Base-by-base conservation (phyloP, 2,329 filamentous ascomycete species). In the Cytospora leucostoma region DNA sequence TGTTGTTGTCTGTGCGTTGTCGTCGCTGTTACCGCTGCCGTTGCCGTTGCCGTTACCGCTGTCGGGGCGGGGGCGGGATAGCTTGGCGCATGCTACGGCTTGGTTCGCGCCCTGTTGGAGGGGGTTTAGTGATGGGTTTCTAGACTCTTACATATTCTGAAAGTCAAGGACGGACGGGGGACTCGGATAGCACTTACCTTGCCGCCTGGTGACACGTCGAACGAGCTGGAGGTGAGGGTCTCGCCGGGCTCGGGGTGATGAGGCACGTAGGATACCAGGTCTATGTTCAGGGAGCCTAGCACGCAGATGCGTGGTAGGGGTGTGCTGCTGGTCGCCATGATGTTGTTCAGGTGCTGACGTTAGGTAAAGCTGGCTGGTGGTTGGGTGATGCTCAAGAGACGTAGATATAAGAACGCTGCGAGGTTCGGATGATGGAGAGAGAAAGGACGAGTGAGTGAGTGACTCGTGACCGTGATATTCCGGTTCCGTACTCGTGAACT, bases 221-320 rank as follows among this genome's bases (percentile, higher is more conserved):
- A 96, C 21, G 86, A 87, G 68, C 81, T 87, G 55, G 92, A 85
- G 2, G 91, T 93, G 58, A 98, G 83, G 3, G 94, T 98, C 78
- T 99, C 94, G 68, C 94, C 95, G 0, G 90, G 88, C 1, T 83
- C 79, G 1, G 95, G 94, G 67, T 97, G 87, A 67, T 94, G 91
- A 6, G 91, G 82, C 38, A 95, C 95, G 71, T 92, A 88, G 49
- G 92, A 93, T 67, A 97, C 91, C 67, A 98, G 88, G 79, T 99
- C 94, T 74, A 92, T 91, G 78, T 98, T 98, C 66, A 99, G 87
- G 38, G 94, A 98, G 70, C 94, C 94, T 69, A 98, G 88, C 67
- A 97, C 85, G 67, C 90, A 89, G 74, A 98, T 95, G 70, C 76
- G 76, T 27, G 80, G 80, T 57, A 66, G 71, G 68, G 64, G 69